Percentiles rank a stretch among this genome's conserved stretches.
These are phyloP conservation scores for Claviceps monticola DNA, from an alignment of 2,329 filamentous ascomycete genomes.

Conservation along the genomic window DNA sequence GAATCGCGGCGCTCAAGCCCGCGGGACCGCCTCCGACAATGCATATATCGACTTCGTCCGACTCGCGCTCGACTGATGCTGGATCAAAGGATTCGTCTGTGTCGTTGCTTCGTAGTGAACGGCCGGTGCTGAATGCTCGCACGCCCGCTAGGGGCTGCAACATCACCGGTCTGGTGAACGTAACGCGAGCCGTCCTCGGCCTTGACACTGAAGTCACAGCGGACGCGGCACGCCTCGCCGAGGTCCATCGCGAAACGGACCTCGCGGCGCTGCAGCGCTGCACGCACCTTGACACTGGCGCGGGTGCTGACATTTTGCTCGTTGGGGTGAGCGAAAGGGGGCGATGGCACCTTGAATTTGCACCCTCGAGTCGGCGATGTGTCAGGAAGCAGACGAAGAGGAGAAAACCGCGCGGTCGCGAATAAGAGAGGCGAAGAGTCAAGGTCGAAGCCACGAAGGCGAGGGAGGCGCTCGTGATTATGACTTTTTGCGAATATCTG, in stretches of 20 bases:
- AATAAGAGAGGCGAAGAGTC: not conserved
- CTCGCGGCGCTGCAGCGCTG: slow-evolving; percentile 20
- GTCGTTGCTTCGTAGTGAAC: slow-evolving; percentile 13
- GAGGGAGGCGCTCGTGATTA: not conserved
- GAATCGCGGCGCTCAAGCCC: slow-evolving; percentile 83
- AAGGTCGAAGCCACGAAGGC: not conserved
- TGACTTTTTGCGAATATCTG: slow-evolving; percentile 4
- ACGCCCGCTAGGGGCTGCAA: slow-evolving; percentile 10
- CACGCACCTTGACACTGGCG: slow-evolving; percentile 25
- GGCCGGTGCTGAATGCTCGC: slow-evolving; percentile 24
- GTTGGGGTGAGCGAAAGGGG: not conserved
- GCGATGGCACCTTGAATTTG: not conserved
- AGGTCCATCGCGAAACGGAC: slow-evolving; percentile 17
- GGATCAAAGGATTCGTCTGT: slow-evolving; percentile 47
- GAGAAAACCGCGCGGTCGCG: not conserved
- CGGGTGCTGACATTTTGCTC: slow-evolving; percentile 19
- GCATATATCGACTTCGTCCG: slow-evolving; percentile 88
- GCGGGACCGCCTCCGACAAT: slow-evolving; percentile 95
- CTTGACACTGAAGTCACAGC: slow-evolving; percentile 9
- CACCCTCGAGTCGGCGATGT: not conserved
- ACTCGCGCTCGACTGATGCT: slow-evolving; percentile 63
- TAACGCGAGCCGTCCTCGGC: slow-evolving; percentile 5
- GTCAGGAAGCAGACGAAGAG: not conserved
- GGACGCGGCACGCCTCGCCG: slow-evolving; percentile 8
- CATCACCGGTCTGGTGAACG: slow-evolving; percentile 9